Conservation (phyloP, 805 yeast species). For the Wickerhamiella alocasiicola region DNA sequence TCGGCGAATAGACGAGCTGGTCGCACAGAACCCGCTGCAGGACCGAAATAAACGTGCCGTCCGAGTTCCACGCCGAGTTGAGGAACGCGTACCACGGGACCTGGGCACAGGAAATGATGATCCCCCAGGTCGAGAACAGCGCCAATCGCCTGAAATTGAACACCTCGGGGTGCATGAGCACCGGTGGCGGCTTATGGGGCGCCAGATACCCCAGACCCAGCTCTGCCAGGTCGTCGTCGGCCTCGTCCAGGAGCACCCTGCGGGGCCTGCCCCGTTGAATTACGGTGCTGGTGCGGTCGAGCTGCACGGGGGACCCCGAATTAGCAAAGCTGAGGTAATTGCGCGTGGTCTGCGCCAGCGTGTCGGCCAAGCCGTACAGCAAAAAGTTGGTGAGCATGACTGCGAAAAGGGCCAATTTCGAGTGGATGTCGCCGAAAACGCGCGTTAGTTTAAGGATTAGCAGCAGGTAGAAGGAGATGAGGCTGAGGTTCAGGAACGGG, state of each 20-base stretch:
- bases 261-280: conserved; percentile 26
- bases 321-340: conserved; percentile 26
- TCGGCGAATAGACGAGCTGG: conserved; percentile 80
- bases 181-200: conserved; percentile 11
- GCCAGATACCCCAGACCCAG: conserved; percentile 19
- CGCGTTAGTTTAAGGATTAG: conserved; percentile 25
- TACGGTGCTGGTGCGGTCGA: conserved; percentile 15
- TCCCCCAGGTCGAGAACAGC: conserved; percentile 82
- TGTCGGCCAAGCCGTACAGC: conserved; percentile 81
- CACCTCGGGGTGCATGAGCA: conserved; percentile 19
- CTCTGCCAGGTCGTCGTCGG: conserved; percentile 22
- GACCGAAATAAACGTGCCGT: conserved; percentile 63
- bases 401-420: conserved; percentile 55
- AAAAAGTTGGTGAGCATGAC: conserved; percentile 70
- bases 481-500: conserved; percentile 29
- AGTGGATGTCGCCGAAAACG: conserved; percentile 33
- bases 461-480: conserved; percentile 23
- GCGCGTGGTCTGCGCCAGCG: conserved; percentile 67
- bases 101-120: conserved; percentile 67
- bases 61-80: conserved; percentile 63
- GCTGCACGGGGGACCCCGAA: conserved; percentile 11
- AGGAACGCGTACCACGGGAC: conserved; percentile 80
- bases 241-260: conserved; percentile 26
- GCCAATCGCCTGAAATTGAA: conserved; percentile 61
- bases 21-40: conserved; percentile 80